phyloP scores from a whole-genome alignment of 129 eudicot genomes.

The Escallonia herrerae region DNA sequence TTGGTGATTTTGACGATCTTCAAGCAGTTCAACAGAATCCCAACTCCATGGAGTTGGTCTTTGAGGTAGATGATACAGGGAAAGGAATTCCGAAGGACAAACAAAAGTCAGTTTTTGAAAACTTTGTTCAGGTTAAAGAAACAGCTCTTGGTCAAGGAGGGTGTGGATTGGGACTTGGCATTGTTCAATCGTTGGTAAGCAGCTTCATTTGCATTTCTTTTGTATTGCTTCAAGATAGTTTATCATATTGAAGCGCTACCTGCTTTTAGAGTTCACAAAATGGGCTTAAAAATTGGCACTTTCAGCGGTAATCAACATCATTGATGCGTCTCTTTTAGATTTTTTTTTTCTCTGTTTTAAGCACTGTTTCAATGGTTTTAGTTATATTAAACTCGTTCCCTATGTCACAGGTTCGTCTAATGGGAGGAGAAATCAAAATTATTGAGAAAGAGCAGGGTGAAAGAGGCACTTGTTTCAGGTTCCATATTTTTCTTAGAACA shows the following conservation, averaged over 20 bases:
- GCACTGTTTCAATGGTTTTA: neutral
- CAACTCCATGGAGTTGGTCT: slow-evolving; percentile 34
- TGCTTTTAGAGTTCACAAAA: neutral
- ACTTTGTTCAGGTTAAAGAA: slow-evolving; percentile 46
- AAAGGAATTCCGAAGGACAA: slow-evolving; percentile 46
- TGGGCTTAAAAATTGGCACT: neutral
- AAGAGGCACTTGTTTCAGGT: slow-evolving; percentile 39
- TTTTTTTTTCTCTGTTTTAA: neutral
- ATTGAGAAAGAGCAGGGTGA: slow-evolving; percentile 34
- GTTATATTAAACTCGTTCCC: neutral
- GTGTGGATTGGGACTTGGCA: slow-evolving; percentile 51
- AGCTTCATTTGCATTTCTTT: neutral
- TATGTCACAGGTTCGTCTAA: slow-evolving; percentile 30
- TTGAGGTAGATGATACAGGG: slow-evolving; percentile 53
- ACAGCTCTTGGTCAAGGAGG: slow-evolving; percentile 29
- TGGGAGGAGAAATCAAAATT: slow-evolving; percentile 51
- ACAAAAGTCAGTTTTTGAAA: slow-evolving; percentile 33
- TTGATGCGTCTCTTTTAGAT: neutral
- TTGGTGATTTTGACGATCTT: neutral
- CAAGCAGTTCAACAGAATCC: slow-evolving; percentile 25
- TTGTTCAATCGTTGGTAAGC: slow-evolving; percentile 53
- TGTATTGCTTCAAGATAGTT: no score
- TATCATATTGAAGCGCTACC: neutral
- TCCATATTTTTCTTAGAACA: slow-evolving; percentile 17
- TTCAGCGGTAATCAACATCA: neutral